Conservation (phyloP, 306 rosid species). For the Coriaria nepalensis region DNA sequence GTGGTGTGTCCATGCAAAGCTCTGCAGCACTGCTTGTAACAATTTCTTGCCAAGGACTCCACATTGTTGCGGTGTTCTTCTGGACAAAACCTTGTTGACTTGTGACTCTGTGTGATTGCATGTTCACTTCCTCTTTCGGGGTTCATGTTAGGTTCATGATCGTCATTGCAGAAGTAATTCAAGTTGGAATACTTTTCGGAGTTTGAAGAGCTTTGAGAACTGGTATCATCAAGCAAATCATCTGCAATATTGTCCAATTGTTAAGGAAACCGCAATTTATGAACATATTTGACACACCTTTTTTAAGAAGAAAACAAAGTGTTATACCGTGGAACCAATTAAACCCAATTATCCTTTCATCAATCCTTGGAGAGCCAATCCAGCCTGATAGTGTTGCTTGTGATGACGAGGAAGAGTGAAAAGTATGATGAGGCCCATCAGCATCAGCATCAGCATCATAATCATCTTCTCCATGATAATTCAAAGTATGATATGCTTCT, state of each 20-base stretch:
- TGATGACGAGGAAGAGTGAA: conserved; percentile 48
- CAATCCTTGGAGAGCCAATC: conserved; percentile 22
- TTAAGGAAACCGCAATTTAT: not conserved
- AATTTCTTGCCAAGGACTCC: conserved; percentile 8
- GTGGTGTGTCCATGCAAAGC: conserved; percentile 19
- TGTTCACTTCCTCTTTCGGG: conserved; percentile 29
- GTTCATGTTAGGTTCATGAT: conserved; percentile 23
- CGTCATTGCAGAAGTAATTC: conserved; percentile 32
- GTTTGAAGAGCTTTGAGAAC: conserved; percentile 62
- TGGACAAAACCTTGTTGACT: conserved; percentile 40
- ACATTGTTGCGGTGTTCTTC: conserved; percentile 22
- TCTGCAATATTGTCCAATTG: conserved; percentile 38
- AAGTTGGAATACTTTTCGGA: conserved; percentile 50
- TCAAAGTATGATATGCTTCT: conserved; percentile 24
- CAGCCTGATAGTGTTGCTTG: conserved; percentile 33
- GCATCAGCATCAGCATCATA: conserved; percentile 20
- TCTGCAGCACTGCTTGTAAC: conserved; percentile 24
- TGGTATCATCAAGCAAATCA: conserved; percentile 46
- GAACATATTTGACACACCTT: not conserved
- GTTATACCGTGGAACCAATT: conserved; percentile 50
- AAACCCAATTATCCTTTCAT: conserved; percentile 23
- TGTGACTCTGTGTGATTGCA: conserved; percentile 28
- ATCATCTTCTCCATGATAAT: conserved; percentile 26
- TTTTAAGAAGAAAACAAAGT: not conserved
- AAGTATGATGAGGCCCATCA: conserved; percentile 26